Evolutionary conservation across 148 eudicot species (phyloP).

Genomic region (Salicornia ramosissima): DNA sequence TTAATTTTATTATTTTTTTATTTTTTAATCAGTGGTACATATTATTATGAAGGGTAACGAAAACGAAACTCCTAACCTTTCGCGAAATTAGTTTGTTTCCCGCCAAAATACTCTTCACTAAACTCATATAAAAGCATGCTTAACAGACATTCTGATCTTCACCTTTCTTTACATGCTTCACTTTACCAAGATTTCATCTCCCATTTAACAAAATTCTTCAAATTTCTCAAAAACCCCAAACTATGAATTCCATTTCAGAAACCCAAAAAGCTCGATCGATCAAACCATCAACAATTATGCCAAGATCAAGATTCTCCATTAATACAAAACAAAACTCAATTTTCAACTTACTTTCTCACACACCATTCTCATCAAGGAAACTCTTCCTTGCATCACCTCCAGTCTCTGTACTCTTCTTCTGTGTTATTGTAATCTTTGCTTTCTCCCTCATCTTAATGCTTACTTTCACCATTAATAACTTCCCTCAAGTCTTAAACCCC

Average conservation of each 20-base stretch:
- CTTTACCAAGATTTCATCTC: too few species aligned
- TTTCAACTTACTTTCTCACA: constrained; percentile 38
- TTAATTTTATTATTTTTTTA: too few species aligned
- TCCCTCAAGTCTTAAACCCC: too few species aligned
- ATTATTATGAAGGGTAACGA: too few species aligned
- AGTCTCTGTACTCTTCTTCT: constrained; percentile 36
- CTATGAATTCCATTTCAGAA: neutral
- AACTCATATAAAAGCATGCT: too few species aligned
- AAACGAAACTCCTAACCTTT: too few species aligned
- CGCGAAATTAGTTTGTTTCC: too few species aligned
- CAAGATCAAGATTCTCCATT: constrained; percentile 6
- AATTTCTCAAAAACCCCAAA: neutral
- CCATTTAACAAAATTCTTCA: too few species aligned
- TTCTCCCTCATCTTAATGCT: constrained; percentile 28
- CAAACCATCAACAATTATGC: constrained; percentile 23
- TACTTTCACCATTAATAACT: constrained; percentile 17
- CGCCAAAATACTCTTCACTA: too few species aligned
- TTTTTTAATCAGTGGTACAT: too few species aligned
- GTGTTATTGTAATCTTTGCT: constrained; percentile 31
- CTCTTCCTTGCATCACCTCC: constrained; percentile 20
- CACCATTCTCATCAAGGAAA: constrained; percentile 33
- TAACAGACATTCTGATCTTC: too few species aligned
- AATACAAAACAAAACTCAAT: constrained; percentile 10
- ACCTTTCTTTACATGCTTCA: too few species aligned
- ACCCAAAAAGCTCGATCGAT: neutral